Conservation (phyloP, 345 rosid species). For the Aegle marmelos region DNA sequence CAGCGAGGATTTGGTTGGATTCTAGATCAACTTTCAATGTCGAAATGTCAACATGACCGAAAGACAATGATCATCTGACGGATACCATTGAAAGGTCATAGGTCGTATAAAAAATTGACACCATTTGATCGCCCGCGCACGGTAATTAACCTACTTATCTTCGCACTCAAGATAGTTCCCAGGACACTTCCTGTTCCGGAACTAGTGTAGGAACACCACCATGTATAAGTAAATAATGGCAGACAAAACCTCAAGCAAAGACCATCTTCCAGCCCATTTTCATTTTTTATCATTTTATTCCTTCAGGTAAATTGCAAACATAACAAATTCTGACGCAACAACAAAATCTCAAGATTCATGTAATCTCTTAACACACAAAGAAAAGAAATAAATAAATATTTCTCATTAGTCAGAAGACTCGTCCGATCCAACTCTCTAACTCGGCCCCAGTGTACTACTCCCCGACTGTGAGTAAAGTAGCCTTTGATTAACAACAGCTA, state of each 20-base stretch:
- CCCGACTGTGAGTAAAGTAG: not conserved
- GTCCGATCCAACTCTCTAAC: slow-evolving; percentile 40
- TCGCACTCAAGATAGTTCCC: not conserved
- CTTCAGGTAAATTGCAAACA: not conserved
- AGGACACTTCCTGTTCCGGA: not conserved
- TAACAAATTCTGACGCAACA: not conserved
- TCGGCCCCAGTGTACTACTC: slow-evolving; percentile 13
- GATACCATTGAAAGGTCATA: not conserved
- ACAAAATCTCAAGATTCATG: not conserved
- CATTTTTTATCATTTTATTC: not conserved
- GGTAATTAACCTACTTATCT: not conserved
- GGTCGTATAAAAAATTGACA: no score
- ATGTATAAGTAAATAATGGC: not conserved
- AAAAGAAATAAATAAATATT: not conserved
- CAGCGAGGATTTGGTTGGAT: not conserved
- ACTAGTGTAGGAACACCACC: not conserved
- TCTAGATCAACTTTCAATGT: not conserved
- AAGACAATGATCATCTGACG: not conserved
- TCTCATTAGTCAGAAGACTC: slow-evolving; percentile 23
- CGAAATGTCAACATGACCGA: not conserved
- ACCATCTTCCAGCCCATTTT: not conserved
- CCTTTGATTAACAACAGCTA: slow-evolving; percentile 16
- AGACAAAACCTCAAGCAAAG: not conserved
- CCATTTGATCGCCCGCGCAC: not conserved
- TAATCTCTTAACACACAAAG: not conserved